Evolutionary conservation across 164 flowering plant species (phyloP), one percentile per base, ranked within the genome.

Genomic region (Magnolia officinalis): DNA sequence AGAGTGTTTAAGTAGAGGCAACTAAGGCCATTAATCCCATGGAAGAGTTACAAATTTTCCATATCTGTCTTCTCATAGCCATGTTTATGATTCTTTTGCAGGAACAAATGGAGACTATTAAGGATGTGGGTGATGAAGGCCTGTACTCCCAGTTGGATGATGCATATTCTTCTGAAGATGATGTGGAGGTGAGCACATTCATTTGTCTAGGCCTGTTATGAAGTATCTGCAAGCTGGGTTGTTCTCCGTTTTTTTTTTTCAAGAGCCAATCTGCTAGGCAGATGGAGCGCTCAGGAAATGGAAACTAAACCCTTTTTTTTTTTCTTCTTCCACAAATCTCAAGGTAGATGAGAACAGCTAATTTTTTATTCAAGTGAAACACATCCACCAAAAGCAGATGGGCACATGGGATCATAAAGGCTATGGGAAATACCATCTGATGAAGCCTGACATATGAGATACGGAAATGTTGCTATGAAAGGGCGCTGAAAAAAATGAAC

Each of bases 71-170:
- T 10, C 13, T 67, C 10, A 6, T 68, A 68, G 50, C 23, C 26
- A 59, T 2, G 8, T 7, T 29, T 6, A 20, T 66, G n/a, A 14
- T n/a, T 50, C 37, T 20, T 76, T 61, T 79, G 50, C 88, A 89
- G 94, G 90, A 86, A 23, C 87, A 88, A 10, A 80, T 85, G 83
- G 75, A 78, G 37, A 82, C 78, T 73, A 77, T 71, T 2, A 80
- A 82, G 70, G 86, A 82, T 74, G 76, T 83, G 50, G 88, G 88
- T 63, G 82, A 75, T 64, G 80, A 80, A 58, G 75, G 80, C 18
- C 75, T 82, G 31, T 75, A 82, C 75, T 67, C 84, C 21, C 83
- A 75, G 78, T 72, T 85, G 52, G 81, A 78, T 74, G 81, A 81
- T 78, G 76, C 81, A 58, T 72, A 72, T 74, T 69, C 78, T 71